These are phyloP conservation scores for Lodderomyces jiufengensis DNA, from an alignment of 1,139 yeast genomes.

Conservation along the genomic window DNA sequence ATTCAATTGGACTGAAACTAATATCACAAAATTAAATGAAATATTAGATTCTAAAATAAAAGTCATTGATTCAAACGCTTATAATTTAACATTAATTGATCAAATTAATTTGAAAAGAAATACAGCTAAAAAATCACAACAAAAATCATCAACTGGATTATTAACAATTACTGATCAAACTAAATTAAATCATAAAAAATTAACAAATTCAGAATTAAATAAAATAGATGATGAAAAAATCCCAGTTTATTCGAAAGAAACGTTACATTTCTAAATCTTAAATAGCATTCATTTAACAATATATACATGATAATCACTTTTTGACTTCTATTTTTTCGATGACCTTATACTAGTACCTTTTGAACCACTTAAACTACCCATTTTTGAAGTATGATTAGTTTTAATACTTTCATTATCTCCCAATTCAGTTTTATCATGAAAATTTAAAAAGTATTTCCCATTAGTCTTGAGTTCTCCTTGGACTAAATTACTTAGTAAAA, in stretches of 20 bases:
- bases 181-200: constrained; percentile 21
- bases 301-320: too few species aligned
- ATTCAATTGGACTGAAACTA: constrained; percentile 53
- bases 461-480: constrained; percentile 65
- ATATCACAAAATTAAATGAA: constrained; percentile 41
- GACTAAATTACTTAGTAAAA: constrained; percentile 71
- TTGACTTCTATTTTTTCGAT: too few species aligned
- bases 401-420: constrained; percentile 75
- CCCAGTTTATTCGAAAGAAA: constrained; percentile 53
- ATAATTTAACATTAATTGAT: constrained; percentile 53
- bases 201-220: constrained; percentile 27
- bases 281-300: not conserved
- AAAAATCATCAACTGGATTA: constrained; percentile 24
- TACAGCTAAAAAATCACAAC: constrained; percentile 19
- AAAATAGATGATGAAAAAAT: constrained; percentile 35
- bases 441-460: constrained; percentile 52
- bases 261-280: constrained; percentile 32
- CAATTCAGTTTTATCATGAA: constrained; percentile 79
- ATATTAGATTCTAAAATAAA: constrained; percentile 49
- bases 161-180: constrained; percentile 31
- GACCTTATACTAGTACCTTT: constrained; percentile 19
- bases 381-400: constrained; percentile 26
- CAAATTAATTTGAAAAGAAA: constrained; percentile 37
- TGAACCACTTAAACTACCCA: constrained; percentile 44
- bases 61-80: constrained; percentile 47